Percentiles rank a stretch among this genome's conserved stretches.
phyloP scores from a whole-genome alignment of 495 filamentous ascomycete genomes.

The Cercophora scortea region DNA sequence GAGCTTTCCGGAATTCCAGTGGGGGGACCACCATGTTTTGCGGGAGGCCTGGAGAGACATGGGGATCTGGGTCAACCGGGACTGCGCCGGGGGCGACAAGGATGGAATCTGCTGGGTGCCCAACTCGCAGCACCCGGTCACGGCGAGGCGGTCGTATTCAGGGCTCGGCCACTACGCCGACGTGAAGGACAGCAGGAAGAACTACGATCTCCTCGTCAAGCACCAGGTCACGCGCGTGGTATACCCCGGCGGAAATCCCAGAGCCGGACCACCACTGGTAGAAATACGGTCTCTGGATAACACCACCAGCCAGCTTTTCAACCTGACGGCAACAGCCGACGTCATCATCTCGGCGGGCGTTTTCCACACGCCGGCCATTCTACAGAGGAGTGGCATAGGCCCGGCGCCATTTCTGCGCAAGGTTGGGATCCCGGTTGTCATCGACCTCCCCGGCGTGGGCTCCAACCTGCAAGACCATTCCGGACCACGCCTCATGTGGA shows the following conservation, averaged over 20 bases:
- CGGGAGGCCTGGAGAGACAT: constrained; percentile 13
- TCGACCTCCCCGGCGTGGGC: constrained; percentile 10
- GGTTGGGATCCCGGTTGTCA: background rate
- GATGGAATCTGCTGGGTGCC: constrained; percentile 20
- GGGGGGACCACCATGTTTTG: constrained; percentile 9
- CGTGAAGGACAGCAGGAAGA: constrained; percentile 17
- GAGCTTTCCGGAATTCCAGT: constrained; percentile 12
- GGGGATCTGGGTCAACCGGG: constrained; percentile 4
- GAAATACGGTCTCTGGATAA: constrained; percentile 10
- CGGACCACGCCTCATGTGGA: background rate
- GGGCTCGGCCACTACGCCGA: constrained; percentile 28
- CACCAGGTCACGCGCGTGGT: constrained; percentile 16
- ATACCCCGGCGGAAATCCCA: constrained; percentile 2
- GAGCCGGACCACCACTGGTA: constrained; percentile 7
- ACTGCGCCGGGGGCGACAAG: constrained; percentile 16
- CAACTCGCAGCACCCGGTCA: constrained; percentile 19
- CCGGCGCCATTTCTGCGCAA: background rate
- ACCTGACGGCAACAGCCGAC: constrained; percentile 9
- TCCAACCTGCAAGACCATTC: constrained; percentile 8
- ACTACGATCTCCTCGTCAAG: constrained; percentile 25
- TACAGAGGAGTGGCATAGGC: constrained; percentile 9
- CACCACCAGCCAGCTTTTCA: background rate
- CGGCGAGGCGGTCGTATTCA: constrained; percentile 26
- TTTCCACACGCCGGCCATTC: constrained; percentile 4
- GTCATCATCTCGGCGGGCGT: constrained; percentile 11